Evolutionary conservation across 495 filamentous ascomycete species (phyloP).

Genomic region (Glutinoglossum americanum): DNA sequence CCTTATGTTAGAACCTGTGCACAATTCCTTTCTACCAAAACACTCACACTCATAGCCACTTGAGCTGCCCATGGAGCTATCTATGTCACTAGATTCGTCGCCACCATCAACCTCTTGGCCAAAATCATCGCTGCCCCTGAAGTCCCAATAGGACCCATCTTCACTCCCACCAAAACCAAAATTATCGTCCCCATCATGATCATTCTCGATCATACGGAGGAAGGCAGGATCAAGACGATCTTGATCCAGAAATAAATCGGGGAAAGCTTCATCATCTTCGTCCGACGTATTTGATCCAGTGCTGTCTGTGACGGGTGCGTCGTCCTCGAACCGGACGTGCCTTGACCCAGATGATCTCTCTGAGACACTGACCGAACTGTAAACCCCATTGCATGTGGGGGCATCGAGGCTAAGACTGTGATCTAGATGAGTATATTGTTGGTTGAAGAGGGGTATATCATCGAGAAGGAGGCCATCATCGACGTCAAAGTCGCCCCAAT

Average conservation of each 20-base stretch:
- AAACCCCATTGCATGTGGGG: slow-evolving; percentile 9
- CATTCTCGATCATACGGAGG: slow-evolving; percentile 45
- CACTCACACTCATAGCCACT: slow-evolving; percentile 67
- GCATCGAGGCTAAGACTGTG: background rate
- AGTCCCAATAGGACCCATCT: slow-evolving; percentile 13
- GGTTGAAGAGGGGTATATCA: slow-evolving; percentile 27
- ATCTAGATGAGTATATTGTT: slow-evolving; percentile 14
- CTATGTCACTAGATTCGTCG: slow-evolving; percentile 19
- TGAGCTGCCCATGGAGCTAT: slow-evolving; percentile 32
- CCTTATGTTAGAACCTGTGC: background rate
- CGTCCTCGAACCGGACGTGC: slow-evolving; percentile 27
- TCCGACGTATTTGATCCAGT: slow-evolving; percentile 28
- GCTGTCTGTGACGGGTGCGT: slow-evolving; percentile 22
- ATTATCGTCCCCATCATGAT: slow-evolving; percentile 24
- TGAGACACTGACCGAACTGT: slow-evolving; percentile 20
- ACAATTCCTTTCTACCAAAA: background rate
- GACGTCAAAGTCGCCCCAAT: slow-evolving; percentile 38
- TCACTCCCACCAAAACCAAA: slow-evolving; percentile 19
- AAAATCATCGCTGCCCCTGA: slow-evolving; percentile 6
- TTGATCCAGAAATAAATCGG: slow-evolving; percentile 51
- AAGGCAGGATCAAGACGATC: slow-evolving; percentile 45
- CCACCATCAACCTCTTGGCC: slow-evolving; percentile 2
- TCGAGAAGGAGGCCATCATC: slow-evolving; percentile 28
- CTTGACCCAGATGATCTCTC: slow-evolving; percentile 23
- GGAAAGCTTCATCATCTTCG: slow-evolving; percentile 34